phyloP scores from a whole-genome alignment of 2,329 filamentous ascomycete genomes.

The Incumbomyces lentus region DNA sequence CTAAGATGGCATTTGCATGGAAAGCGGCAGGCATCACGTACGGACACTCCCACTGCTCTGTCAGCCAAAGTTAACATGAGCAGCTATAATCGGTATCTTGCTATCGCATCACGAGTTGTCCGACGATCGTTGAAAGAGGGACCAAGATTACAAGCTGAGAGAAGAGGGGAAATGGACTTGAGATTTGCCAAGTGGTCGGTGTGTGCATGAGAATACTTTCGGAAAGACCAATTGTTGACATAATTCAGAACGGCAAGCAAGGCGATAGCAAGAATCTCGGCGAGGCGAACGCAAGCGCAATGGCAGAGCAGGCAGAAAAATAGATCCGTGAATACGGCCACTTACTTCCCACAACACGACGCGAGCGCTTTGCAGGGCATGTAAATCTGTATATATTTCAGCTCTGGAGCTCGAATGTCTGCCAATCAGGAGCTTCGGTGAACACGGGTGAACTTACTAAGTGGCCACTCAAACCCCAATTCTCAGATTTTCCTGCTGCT shows the following conservation, averaged over 20 bases:
- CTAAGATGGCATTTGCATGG: slow-evolving; percentile 84
- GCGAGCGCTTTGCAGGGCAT: background rate
- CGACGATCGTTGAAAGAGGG: slow-evolving; percentile 96
- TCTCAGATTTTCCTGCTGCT: background rate
- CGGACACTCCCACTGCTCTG: slow-evolving; percentile 29
- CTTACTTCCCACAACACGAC: background rate
- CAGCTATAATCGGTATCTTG: slow-evolving; percentile 99
- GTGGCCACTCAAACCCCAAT: background rate
- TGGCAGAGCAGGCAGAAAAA: slow-evolving; percentile 32
- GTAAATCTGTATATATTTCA: slow-evolving; percentile 8
- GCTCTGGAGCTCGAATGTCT: slow-evolving; percentile 2
- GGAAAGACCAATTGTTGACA: slow-evolving; percentile 12
- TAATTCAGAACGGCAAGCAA: slow-evolving; percentile 80
- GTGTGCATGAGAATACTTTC: slow-evolving; percentile 32
- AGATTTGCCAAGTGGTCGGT: slow-evolving; percentile 95
- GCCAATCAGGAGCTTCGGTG: slow-evolving; percentile 7
- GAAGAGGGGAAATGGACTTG: slow-evolving; percentile 79
- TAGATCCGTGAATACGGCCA: background rate
- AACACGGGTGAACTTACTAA: background rate
- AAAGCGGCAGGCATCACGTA: slow-evolving; percentile 96
- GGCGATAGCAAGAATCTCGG: slow-evolving; percentile 68
- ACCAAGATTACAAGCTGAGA: slow-evolving; percentile 75
- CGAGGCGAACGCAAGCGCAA: slow-evolving; percentile 41
- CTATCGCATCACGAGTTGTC: slow-evolving; percentile 86
- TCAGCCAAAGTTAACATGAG: slow-evolving; percentile 21